Evolutionary conservation across 768 basidiomycete genomes (phyloP), one percentile per base, ranked within the genome.

Genomic region (Serendipita sp.): DNA sequence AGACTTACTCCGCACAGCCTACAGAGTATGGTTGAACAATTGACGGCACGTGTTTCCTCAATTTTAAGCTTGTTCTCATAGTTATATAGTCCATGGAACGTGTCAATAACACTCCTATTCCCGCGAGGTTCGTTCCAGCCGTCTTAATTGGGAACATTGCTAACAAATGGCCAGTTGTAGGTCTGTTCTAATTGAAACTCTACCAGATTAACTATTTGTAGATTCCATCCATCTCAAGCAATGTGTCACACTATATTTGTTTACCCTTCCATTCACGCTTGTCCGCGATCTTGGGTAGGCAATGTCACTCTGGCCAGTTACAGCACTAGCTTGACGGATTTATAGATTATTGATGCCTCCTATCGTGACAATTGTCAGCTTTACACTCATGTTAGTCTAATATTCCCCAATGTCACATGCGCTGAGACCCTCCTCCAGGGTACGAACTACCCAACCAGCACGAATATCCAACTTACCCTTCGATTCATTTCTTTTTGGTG

Each of bases 141-240:
- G 7, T 5, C 18, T 53, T 86, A 86, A 45, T 90, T 86, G 87
- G 66, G 24, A 24, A 24, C 24, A 24, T 24, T 24, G 24, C 24
- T 24, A 24, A 24, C 24, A 24, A 24, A 24, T 24, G 24, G 24
- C 24, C 24, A 24, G 24, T 24, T 24, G 24, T 24, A 24, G 24
- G 24, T 24, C 24, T 24, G 24, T 24, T 24, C 24, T 24, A 24
- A 24, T 24, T 24, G 24, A 24, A 24, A 24, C 24, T 24, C 24
- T 24, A 24, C 24, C 24, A 24, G 24, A 24, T 24, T 24, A 24
- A 24, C 24, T 24, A 24, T 70, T 68, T 65, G 34, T 37, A 88
- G 87, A 92, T 69, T 84, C 88, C 45, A 87, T 97, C 66, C 93
- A 96, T 74, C 76, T 95, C 70, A 94, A 95, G 73, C 94, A 97